Percentiles rank a stretch among this genome's conserved stretches.
phyloP scores from a whole-genome alignment of 768 basidiomycete species.

The Kwoniella dejecticola region DNA sequence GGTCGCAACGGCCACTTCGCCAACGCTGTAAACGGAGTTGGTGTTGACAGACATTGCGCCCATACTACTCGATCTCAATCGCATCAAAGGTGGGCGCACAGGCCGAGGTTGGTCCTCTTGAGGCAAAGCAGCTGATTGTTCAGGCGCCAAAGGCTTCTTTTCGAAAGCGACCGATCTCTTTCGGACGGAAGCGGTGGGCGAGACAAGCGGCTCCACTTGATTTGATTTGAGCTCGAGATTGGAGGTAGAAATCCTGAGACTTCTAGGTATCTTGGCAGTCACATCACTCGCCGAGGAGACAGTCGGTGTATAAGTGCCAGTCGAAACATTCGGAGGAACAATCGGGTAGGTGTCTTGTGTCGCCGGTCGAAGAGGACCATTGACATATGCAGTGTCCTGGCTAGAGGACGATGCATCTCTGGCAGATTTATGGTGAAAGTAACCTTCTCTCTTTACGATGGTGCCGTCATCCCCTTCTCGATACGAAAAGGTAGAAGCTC shows the following conservation, averaged over 20 bases:
- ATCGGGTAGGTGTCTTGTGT: neutral
- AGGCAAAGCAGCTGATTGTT: neutral
- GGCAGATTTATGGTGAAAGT: neutral
- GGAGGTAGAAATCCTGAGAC: constrained; percentile 4
- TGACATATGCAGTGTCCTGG: neutral
- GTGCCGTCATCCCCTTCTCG: constrained; percentile 11
- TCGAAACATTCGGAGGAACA: neutral
- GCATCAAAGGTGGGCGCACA: constrained; percentile 1
- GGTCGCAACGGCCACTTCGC: constrained; percentile 22
- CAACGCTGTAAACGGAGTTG: constrained; percentile 27
- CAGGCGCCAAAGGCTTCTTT: neutral
- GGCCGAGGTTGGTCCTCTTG: neutral
- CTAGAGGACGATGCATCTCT: constrained; percentile 5
- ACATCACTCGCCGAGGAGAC: constrained; percentile 7
- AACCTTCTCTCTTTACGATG: neutral
- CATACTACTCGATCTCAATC: constrained; percentile 23
- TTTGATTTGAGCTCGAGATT: constrained; percentile 7
- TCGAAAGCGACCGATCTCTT: constrained; percentile 2
- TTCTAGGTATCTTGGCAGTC: neutral
- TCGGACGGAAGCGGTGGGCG: neutral
- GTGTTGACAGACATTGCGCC: constrained; percentile 23
- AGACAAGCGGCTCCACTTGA: neutral
- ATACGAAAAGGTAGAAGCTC: constrained; percentile 17
- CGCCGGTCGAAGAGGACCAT: neutral
- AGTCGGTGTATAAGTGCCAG: neutral